Conservation (phyloP, 129 eudicot species). For the Logfia minima region DNA sequence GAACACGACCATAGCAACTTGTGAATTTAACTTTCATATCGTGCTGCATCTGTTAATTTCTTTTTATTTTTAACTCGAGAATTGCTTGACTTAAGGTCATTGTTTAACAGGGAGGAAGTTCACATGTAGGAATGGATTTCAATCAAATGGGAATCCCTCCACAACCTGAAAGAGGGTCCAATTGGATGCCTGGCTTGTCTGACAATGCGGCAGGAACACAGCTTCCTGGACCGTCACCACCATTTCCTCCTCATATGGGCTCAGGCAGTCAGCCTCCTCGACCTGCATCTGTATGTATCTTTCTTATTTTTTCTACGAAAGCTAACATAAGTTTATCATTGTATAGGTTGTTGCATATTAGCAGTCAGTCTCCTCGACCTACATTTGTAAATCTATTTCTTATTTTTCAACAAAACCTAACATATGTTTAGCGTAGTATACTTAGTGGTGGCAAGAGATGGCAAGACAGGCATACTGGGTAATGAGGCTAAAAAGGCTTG, state of each 20-base stretch:
- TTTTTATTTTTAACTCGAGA: neutral
- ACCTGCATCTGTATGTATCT: conserved; percentile 44
- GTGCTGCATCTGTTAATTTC: neutral
- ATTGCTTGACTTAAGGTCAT: conserved; percentile 10
- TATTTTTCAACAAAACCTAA: neutral
- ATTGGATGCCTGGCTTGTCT: conserved; percentile 57
- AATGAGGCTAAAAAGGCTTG: neutral
- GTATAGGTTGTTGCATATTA: neutral
- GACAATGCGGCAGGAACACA: conserved; percentile 43
- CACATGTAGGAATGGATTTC: conserved; percentile 65
- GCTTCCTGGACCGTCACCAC: conserved; percentile 48
- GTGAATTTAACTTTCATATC: neutral
- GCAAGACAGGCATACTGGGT: neutral
- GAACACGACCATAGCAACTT: no score
- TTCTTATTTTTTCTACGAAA: neutral
- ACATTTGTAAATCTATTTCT: neutral
- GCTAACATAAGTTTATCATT: neutral
- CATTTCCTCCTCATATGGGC: conserved; percentile 54
- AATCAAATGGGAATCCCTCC: conserved; percentile 61
- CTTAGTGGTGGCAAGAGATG: neutral
- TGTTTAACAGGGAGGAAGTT: conserved; percentile 54
- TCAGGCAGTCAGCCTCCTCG: conserved; percentile 64
- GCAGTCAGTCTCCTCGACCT: neutral
- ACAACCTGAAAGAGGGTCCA: conserved; percentile 65
- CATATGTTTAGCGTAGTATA: neutral